Percentiles rank a stretch among this genome's conserved stretches.
Evolutionary conservation across 2,329 filamentous ascomycete genomes (phyloP).

Genomic region (Dactylellina drechsleri): DNA sequence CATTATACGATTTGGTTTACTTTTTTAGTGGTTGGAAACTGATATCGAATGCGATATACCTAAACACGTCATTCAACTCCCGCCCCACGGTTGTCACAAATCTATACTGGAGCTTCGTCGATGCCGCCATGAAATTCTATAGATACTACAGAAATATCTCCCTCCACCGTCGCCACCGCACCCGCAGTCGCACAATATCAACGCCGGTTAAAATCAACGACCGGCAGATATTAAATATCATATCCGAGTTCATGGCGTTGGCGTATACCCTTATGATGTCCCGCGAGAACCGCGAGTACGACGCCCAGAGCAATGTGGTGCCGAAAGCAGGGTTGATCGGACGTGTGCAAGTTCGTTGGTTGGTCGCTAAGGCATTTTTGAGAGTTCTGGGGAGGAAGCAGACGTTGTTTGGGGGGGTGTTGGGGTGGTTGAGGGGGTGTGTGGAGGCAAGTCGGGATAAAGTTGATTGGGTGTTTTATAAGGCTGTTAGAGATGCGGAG

Average conservation of each 20-base stretch:
- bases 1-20: background rate
- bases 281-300: conserved; percentile 42
- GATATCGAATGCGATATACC: conserved; percentile 84
- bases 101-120: conserved; percentile 76
- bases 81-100: conserved; percentile 75
- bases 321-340: conserved; percentile 46
- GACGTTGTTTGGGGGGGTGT: conserved; percentile 71
- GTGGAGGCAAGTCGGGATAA: conserved; percentile 62
- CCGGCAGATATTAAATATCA: conserved; percentile 55
- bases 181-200: conserved; percentile 27
- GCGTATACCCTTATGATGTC: conserved; percentile 29
- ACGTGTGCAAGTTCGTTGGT: conserved; percentile 63
- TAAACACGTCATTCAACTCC: conserved; percentile 82
- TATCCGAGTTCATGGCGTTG: conserved; percentile 59
- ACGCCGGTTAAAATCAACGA: conserved; percentile 15
- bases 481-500: conserved; percentile 56
- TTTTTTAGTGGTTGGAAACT: conserved; percentile 73
- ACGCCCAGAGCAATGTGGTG: conserved; percentile 15
- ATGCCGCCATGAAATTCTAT: conserved; percentile 79
- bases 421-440: conserved; percentile 74
- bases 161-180: conserved; percentile 9
- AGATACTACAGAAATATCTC: conserved; percentile 65
- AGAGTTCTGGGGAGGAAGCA: conserved; percentile 76
- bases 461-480: conserved; percentile 60
- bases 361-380: conserved; percentile 76